These are phyloP conservation scores for Exserohilum turcica DNA, from an alignment of 2,329 filamentous ascomycete species.

Conservation along the genomic window DNA sequence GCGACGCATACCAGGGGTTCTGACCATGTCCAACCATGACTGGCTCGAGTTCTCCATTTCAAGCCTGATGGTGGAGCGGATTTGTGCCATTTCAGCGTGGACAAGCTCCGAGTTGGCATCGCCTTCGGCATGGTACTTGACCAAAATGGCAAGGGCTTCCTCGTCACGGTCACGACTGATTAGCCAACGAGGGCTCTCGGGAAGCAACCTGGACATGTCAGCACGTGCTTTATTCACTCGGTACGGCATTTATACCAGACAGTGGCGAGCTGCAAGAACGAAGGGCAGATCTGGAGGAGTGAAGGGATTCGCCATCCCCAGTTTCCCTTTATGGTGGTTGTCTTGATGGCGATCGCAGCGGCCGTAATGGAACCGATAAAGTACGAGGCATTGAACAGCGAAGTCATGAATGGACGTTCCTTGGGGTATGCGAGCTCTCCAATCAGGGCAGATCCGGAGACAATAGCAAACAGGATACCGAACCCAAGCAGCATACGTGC, in stretches of 20 bases:
- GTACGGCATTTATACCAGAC: constrained; percentile 33
- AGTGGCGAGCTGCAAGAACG: constrained; percentile 50
- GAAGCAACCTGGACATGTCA: constrained; percentile 35
- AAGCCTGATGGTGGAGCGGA: constrained; percentile 61
- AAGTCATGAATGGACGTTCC: constrained; percentile 64
- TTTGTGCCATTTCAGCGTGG: constrained; percentile 65
- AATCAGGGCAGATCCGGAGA: constrained; percentile 63
- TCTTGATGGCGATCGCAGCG: constrained; percentile 57
- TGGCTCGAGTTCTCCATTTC: constrained; percentile 60
- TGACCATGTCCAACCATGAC: constrained; percentile 60
- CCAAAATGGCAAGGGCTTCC: constrained; percentile 42
- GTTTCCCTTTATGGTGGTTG: constrained; percentile 48
- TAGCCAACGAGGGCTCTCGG: constrained; percentile 55
- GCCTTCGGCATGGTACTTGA: constrained; percentile 53
- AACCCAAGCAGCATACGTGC: constrained; percentile 65
- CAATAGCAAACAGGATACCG: constrained; percentile 65
- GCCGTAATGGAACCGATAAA: constrained; percentile 59
- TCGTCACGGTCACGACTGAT: constrained; percentile 59
- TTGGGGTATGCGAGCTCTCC: constrained; percentile 66
- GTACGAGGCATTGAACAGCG: constrained; percentile 65
- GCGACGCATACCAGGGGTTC: constrained; percentile 51
- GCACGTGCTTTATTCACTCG: not conserved
- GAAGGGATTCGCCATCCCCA: constrained; percentile 60
- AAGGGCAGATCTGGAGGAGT: constrained; percentile 57
- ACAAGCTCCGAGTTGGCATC: constrained; percentile 48